phyloP scores from a whole-genome alignment of 768 basidiomycete species.

The Leccinum variicolor region DNA sequence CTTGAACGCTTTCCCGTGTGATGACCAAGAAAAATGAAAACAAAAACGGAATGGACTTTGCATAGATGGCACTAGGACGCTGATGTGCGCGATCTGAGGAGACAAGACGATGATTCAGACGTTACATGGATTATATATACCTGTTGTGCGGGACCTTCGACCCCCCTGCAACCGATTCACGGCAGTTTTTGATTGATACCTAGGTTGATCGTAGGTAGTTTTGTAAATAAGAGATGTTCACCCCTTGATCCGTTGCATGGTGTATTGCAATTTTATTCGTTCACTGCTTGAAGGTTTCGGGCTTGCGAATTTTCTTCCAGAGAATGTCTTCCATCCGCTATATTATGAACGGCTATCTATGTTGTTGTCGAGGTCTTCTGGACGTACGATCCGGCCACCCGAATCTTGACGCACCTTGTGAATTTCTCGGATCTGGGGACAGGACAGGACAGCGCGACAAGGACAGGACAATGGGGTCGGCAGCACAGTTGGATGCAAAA shows the following conservation, averaged over 20 bases:
- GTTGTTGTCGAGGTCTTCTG: not conserved
- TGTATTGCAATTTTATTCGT: not conserved
- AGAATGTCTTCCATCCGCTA: too few species aligned
- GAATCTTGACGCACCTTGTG: not conserved
- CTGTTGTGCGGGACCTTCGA: not conserved
- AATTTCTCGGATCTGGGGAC: not conserved
- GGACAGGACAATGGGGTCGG: not conserved
- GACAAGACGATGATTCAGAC: not conserved
- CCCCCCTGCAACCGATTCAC: too few species aligned
- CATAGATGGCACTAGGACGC: not conserved
- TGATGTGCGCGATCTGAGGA: not conserved
- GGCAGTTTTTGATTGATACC: not conserved
- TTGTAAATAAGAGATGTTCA: not conserved
- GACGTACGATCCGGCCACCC: too few species aligned
- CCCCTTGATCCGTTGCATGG: too few species aligned
- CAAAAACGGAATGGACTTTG: not conserved
- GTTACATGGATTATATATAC: not conserved
- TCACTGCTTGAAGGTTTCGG: not conserved
- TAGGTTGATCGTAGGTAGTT: not conserved
- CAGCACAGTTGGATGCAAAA: too few species aligned
- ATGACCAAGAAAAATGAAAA: not conserved
- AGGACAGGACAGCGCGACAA: too few species aligned
- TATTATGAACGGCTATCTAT: too few species aligned
- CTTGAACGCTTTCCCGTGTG: conserved; percentile 4
- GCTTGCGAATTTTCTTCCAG: too few species aligned